These are phyloP conservation scores for Pichia sp. DNA, from an alignment of 1,139 yeast species.

Conservation along the genomic window DNA sequence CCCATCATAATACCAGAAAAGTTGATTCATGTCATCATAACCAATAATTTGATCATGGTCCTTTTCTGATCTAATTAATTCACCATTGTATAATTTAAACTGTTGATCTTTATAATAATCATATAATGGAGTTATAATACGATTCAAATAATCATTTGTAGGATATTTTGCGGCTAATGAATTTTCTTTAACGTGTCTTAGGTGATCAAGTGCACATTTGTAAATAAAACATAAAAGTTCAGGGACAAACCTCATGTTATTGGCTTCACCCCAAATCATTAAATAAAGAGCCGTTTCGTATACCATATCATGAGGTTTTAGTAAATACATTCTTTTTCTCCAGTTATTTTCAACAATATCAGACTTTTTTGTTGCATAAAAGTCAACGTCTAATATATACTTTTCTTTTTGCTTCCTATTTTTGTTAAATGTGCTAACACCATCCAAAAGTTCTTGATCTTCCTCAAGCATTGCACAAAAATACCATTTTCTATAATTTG, in stretches of 20 bases:
- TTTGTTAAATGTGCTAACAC: conserved; percentile 36
- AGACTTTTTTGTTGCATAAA: conserved; percentile 43
- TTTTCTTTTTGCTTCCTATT: conserved; percentile 36
- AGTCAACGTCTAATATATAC: conserved; percentile 38
- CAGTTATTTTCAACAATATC: conserved; percentile 83
- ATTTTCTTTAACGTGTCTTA: conserved; percentile 25
- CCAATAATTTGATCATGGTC: conserved; percentile 74
- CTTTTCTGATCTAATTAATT: conserved; percentile 43
- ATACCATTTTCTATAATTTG: conserved; percentile 93
- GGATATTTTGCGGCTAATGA: conserved; percentile 15
- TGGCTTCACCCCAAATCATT: conserved; percentile 97
- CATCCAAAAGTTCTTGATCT: conserved; percentile 55
- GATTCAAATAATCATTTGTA: conserved; percentile 33
- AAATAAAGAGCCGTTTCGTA: conserved; percentile 86
- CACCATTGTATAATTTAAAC: conserved; percentile 33
- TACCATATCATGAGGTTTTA: conserved; percentile 71
- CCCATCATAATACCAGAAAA: conserved; percentile 74
- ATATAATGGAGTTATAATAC: conserved; percentile 43
- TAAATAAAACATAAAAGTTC: conserved; percentile 85
- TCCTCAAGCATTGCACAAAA: conserved; percentile 87
- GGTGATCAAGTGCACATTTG: conserved; percentile 88
- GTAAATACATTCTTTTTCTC: conserved; percentile 67
- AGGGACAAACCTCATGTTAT: conserved; percentile 92
- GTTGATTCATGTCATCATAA: conserved; percentile 79
- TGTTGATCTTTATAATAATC: conserved; percentile 39